Base-by-base conservation (phyloP, 2,329 filamentous ascomycete species). In the Lizonia empirigonia region DNA sequence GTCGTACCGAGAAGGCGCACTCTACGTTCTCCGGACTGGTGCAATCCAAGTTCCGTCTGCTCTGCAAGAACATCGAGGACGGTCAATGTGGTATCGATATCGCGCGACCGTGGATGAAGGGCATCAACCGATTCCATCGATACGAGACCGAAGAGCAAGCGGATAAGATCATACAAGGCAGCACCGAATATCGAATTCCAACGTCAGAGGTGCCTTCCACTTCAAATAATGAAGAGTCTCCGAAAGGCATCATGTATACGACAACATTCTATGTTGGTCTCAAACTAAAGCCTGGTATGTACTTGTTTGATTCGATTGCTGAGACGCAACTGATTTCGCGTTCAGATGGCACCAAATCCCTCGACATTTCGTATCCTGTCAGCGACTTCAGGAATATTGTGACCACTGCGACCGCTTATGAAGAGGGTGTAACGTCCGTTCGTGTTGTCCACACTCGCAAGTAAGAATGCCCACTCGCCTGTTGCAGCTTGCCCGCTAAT, bases 251-350 rank as follows among this genome's bases (percentile, higher is more conserved):
- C 36, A 76, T 97, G 22, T 96, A 90, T 70, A 97, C 93, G 0
- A 91, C 91, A 19, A 97, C 92, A 1, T 93, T 92, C 72, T 99
- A 97, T 70, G 91, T 99, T 67, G 94, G 94, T 27, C 80, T 97
- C 38, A 88, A 93, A 63, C 76, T 97, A 47, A 81, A 82, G 29
- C 83, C 87, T 78, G 87, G 90, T 91, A 81, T 70, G 83, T 77
- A 44, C 15, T 5, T 10, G 9, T 33, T 1, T 23, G 24, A 5
- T 9, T 26, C 6, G 23, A 33, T 4, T n/a, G 23, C 22, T 5
- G 26, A 24, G 7, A 24, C 35, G 9, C 20, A 19, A 30, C 53
- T 59, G 24, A 67, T 37, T 23, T 6, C 27, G 18, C n/a, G 46
- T 54, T 53, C 54, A 66, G 51, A 71, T 85, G 86, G 82, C 50